Evolutionary conservation across 1,284 basidiomycete species (phyloP).

Genomic region (Cryptococcus sp.): DNA sequence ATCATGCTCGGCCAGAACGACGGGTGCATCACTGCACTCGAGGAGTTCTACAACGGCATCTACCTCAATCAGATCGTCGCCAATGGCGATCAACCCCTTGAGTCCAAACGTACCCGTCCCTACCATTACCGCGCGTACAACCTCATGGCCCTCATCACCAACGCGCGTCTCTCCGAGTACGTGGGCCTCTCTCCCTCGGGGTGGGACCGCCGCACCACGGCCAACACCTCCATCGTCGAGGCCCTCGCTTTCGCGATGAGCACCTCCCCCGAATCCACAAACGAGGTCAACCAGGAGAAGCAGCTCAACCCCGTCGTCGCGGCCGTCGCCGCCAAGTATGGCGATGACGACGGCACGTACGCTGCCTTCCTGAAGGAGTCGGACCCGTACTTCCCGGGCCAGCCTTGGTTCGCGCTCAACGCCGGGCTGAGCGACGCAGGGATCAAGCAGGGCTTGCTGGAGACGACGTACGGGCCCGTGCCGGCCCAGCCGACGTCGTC

Average conservation of each 20-base stretch:
- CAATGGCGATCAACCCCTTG: conserved; percentile 35
- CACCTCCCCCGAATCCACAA: neutral
- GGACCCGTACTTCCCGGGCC: conserved; percentile 22
- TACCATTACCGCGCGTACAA: conserved; percentile 44
- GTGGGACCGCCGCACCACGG: conserved; percentile 20
- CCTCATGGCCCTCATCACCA: conserved; percentile 29
- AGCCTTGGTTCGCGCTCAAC: conserved; percentile 20
- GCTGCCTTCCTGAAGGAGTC: conserved; percentile 18
- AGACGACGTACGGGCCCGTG: conserved; percentile 5
- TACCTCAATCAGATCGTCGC: conserved; percentile 30
- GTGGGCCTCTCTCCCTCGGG: neutral
- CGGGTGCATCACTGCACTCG: conserved; percentile 15
- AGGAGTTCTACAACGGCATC: conserved; percentile 27
- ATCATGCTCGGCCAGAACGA: conserved; percentile 26
- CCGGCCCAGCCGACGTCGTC: neutral
- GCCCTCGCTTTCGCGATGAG: conserved; percentile 32
- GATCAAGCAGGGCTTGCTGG: conserved; percentile 18
- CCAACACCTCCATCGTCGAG: conserved; percentile 26
- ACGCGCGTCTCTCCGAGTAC: conserved; percentile 13
- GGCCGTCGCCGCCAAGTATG: conserved; percentile 30
- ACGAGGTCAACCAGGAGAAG: conserved; percentile 5
- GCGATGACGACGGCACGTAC: conserved; percentile 33
- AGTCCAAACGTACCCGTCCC: conserved; percentile 35
- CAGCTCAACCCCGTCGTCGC: conserved; percentile 23
- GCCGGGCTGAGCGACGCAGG: conserved; percentile 21